Conservation (phyloP, 768 basidiomycete genomes). For the Kwoniella dejecticola region DNA sequence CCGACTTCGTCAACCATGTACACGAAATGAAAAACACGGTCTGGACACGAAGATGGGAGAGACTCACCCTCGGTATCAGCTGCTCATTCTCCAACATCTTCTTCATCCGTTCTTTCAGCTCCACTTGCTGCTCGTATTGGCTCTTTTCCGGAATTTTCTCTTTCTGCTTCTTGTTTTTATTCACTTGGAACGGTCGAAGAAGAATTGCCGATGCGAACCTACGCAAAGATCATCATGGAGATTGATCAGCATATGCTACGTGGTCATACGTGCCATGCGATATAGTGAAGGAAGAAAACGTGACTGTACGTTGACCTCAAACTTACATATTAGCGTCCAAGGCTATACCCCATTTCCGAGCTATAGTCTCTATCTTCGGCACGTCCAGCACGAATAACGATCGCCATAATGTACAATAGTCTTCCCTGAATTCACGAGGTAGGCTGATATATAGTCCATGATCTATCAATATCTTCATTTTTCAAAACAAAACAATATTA, state of each 20-base stretch:
- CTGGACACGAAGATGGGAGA: conserved; percentile 62
- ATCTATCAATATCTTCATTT: conserved; percentile 75
- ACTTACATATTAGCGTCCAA: conserved; percentile 54
- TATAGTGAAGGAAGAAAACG: no score
- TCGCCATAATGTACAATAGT: conserved; percentile 77
- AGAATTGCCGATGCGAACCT: conserved; percentile 57
- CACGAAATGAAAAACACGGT: no score
- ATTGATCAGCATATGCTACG: neutral
- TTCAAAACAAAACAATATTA: no score
- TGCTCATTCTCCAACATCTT: conserved; percentile 57
- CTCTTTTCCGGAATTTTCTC: conserved; percentile 34
- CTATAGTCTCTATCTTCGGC: conserved; percentile 52
- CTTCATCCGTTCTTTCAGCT: conserved; percentile 55
- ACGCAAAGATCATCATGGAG: neutral
- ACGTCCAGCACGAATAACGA: conserved; percentile 56
- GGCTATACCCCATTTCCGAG: conserved; percentile 55
- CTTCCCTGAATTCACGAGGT: conserved; percentile 66
- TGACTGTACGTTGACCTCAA: no score
- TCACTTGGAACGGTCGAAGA: conserved; percentile 55
- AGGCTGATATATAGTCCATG: conserved; percentile 86
- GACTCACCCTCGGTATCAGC: conserved; percentile 58
- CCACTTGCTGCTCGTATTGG: conserved; percentile 56
- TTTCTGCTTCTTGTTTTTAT: conserved; percentile 32
- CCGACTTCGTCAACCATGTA: no score
- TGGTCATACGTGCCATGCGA: no score